Evolutionary conservation across 805 yeast genomes (phyloP).

Genomic region (Millerago galiae): DNA sequence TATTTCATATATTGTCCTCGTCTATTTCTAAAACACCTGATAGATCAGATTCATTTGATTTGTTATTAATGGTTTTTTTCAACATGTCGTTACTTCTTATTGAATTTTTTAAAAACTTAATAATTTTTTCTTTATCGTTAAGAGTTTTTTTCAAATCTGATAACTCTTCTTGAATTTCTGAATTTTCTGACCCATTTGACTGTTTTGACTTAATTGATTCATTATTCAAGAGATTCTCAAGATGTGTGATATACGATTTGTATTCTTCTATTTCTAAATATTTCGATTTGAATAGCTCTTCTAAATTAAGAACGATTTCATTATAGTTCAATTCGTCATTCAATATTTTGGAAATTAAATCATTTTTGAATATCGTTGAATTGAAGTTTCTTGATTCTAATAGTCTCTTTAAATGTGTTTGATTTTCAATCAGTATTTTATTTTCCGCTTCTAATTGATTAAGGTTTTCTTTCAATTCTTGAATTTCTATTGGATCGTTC

Average conservation of each 20-base stretch:
- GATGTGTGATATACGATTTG: slow-evolving; percentile 50
- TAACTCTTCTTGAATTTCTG: slow-evolving; percentile 49
- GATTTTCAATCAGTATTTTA: slow-evolving; percentile 52
- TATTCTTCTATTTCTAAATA: slow-evolving; percentile 51
- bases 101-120: slow-evolving; percentile 64
- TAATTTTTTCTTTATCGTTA: slow-evolving; percentile 71
- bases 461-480: slow-evolving; percentile 23
- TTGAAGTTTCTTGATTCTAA: slow-evolving; percentile 55
- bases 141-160: slow-evolving; percentile 53
- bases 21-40: slow-evolving; percentile 42
- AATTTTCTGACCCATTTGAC: background rate
- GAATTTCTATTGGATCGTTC: background rate
- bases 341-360: slow-evolving; percentile 52
- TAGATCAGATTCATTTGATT: slow-evolving; percentile 35
- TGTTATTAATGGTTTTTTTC: slow-evolving; percentile 24
- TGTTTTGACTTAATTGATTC: slow-evolving; percentile 11
- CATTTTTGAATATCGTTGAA: slow-evolving; percentile 48
- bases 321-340: slow-evolving; percentile 9
- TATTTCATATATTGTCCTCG: slow-evolving; percentile 9
- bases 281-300: slow-evolving; percentile 43
- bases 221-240: slow-evolving; percentile 45
- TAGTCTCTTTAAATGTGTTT: slow-evolving; percentile 63
- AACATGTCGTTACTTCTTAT: slow-evolving; percentile 46
- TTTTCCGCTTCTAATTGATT: slow-evolving; percentile 56
- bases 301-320: slow-evolving; percentile 33